Evolutionary conservation across 2,329 filamentous ascomycete species (phyloP), one percentile per base, ranked within the genome.

Genomic region (Colletotrichum sp.): DNA sequence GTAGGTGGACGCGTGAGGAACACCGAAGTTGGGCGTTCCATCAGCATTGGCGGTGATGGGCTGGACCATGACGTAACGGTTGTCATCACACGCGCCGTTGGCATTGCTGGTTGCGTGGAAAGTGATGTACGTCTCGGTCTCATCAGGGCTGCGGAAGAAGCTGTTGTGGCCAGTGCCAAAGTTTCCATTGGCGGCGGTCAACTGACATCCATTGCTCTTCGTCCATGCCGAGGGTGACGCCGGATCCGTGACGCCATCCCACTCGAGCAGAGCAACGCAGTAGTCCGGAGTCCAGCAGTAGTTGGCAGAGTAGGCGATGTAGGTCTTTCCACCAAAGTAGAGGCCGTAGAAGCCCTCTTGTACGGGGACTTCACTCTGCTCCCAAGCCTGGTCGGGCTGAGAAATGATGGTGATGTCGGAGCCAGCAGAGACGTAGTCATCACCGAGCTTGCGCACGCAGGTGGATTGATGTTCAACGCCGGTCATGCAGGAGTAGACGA

Each of bases 131-230:
- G 86, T 88, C 81, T 91, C 85, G 1, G 82, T 87, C 5, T 86
- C 88, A 76, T 91, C 89, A 0, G 90, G 90, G 77, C 88, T 91
- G 32, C 81, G 83, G 82, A 92, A 91, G 85, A 92, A 92, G 4
- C 88, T 89, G 78, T 91, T 91, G 76, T 91, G 89, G 0, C 89
- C 90, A 0, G 90, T 88, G 16, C 90, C 90, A 66, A 89, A 91
- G 79, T 91, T 90, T 5, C 89, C 89, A 74, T 91, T 91, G 3
- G 87, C 89, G 60, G 85, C 87, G 25, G 84, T 87, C 48, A 92
- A 86, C 4, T 89, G 84, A 11, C 88, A 90, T 0, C 89, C 88
- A 19, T 81, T 79, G 4, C 83, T 86, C 84, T 91, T 92, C 5
- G 81, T 85, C 90, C 90, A 92, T 13, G 86, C 88, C 0, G 79